Evolutionary conservation across 2,329 filamentous ascomycete species (phyloP).

Genomic region (Ophiostoma himal-ulmi): DNA sequence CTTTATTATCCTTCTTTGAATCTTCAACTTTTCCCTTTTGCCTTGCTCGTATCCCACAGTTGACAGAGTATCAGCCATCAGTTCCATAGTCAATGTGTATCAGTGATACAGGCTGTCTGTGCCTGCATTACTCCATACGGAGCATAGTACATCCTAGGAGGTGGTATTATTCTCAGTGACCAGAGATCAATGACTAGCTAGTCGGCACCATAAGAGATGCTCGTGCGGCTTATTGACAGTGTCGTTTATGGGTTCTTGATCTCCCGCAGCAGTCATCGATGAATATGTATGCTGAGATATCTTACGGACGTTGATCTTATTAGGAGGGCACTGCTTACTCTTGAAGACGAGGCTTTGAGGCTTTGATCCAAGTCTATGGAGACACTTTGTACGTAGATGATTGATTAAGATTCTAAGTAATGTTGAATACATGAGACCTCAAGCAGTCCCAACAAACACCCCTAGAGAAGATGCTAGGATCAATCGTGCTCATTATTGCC

Average conservation of each 20-base stretch:
- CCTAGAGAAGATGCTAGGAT: constrained; percentile 4
- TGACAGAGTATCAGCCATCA: background rate
- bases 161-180: background rate
- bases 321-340: no score
- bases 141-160: background rate
- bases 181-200: background rate
- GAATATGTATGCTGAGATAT: no score
- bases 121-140: background rate
- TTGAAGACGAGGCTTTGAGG: background rate
- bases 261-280: no score
- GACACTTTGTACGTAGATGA: no score
- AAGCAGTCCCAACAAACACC: background rate
- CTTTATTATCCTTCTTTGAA: background rate
- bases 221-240: no score
- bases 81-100: background rate
- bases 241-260: no score
- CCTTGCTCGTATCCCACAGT: background rate
- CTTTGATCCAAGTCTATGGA: background rate
- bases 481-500: background rate
- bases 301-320: no score
- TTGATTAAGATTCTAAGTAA: no score
- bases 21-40: background rate
- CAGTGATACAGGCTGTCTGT: background rate
- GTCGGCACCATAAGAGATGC: background rate
- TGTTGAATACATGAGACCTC: no score